phyloP scores from a whole-genome alignment of 768 basidiomycete species.

The Hypholoma sublateritium region DNA sequence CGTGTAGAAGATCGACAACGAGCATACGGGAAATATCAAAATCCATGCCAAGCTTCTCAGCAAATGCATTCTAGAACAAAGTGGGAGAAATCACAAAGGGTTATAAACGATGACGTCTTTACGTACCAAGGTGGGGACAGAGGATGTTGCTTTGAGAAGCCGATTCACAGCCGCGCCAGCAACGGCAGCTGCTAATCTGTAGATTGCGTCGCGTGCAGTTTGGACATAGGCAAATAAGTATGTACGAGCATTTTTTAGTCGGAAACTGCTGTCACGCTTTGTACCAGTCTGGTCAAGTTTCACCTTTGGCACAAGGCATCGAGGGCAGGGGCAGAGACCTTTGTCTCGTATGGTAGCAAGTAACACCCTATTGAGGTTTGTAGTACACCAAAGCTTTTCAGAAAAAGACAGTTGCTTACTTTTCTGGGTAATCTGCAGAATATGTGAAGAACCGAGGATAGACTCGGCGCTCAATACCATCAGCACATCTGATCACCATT shows the following conservation, averaged over 20 bases:
- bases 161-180: background rate
- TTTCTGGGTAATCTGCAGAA: constrained; percentile 41
- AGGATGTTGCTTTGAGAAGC: constrained; percentile 18
- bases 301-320: constrained; percentile 28
- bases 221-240: constrained; percentile 1
- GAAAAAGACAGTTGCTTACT: constrained; percentile 23
- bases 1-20: constrained; percentile 4
- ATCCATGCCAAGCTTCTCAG: background rate
- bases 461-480: constrained; percentile 29
- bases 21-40: constrained; percentile 3
- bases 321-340: constrained; percentile 36
- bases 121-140: constrained; percentile 28
- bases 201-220: constrained; percentile 5
- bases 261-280: constrained; percentile 13
- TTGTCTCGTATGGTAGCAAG: constrained; percentile 35
- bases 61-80: constrained; percentile 1
- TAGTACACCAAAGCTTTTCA: background rate
- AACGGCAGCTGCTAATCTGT: background rate
- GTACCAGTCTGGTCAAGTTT: constrained; percentile 28
- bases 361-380: constrained; percentile 26
- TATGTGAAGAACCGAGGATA: constrained; percentile 35
- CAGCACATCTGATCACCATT: constrained; percentile 30
- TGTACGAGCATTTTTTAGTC: constrained; percentile 8
- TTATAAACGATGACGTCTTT: background rate
- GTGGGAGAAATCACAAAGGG: constrained; percentile 2